Evolutionary conservation across 371 early-diverging fungal genomes (phyloP).

Genomic region (Syncephalastrum sp.): DNA sequence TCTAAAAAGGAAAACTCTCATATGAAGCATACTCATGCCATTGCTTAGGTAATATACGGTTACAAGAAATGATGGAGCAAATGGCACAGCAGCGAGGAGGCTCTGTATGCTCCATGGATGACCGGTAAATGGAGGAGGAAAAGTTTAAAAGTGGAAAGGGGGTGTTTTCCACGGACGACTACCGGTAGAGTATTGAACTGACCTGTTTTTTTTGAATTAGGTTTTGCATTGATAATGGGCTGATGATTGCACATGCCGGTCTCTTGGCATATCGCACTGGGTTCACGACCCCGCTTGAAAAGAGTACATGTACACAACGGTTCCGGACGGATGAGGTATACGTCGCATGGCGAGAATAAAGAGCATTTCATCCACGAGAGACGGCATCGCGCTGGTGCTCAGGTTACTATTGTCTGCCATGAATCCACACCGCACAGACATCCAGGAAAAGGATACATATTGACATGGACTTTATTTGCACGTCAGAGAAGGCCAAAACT

Average conservation of each 20-base stretch:
- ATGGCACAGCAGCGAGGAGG: constrained; percentile 96
- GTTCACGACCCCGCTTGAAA: constrained; percentile 72
- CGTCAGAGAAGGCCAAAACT: too few species aligned
- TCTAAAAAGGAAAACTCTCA: background rate
- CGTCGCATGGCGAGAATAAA: constrained; percentile 82
- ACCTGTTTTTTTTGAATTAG: constrained; percentile 21
- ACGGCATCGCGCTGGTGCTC: too few species aligned
- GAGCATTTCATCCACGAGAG: too few species aligned
- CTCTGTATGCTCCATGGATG: constrained; percentile 95
- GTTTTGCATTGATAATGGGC: constrained; percentile 99
- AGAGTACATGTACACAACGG: constrained; percentile 95
- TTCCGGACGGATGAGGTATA: constrained; percentile 93
- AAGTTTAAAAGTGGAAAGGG: background rate
- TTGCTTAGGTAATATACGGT: constrained; percentile 72
- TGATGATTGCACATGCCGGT: constrained; percentile 99
- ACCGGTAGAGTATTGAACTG: background rate
- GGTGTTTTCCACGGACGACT: background rate
- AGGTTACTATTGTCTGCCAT: too few species aligned
- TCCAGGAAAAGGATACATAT: too few species aligned
- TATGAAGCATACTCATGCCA: background rate
- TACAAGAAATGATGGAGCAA: constrained; percentile 98
- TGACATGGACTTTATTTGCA: too few species aligned
- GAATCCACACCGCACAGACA: too few species aligned
- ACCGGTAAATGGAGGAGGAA: constrained; percentile 55
- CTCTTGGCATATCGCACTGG: constrained; percentile 75